Evolutionary conservation across 768 basidiomycete species (phyloP).

Genomic region (Exidia glandulosa): DNA sequence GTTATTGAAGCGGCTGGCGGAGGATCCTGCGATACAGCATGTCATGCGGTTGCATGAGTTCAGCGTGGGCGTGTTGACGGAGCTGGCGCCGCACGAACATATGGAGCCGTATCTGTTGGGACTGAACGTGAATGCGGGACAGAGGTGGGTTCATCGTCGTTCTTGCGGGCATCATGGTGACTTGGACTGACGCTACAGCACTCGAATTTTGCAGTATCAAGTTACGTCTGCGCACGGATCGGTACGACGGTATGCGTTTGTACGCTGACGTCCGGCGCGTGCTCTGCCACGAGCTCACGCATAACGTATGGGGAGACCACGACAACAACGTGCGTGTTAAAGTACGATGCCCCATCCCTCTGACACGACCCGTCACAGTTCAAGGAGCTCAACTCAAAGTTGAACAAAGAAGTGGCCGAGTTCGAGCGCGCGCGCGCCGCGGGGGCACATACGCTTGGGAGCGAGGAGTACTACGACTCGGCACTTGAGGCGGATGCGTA

Average conservation of each 20-base stretch:
- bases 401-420: slow-evolving; percentile 62
- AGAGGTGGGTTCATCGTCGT: neutral
- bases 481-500: slow-evolving; percentile 45
- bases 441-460: slow-evolving; percentile 45
- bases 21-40: slow-evolving; percentile 61
- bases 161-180: neutral
- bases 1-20: slow-evolving; percentile 45
- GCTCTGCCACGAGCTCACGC: slow-evolving; percentile 66
- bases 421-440: slow-evolving; percentile 43
- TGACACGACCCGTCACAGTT: slow-evolving; percentile 33
- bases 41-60: slow-evolving; percentile 63
- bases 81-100: slow-evolving; percentile 62
- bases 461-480: slow-evolving; percentile 41
- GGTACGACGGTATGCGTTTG: slow-evolving; percentile 58
- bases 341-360: neutral
- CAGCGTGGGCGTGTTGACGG: slow-evolving; percentile 57
- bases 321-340: slow-evolving; percentile 50
- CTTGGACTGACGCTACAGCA: neutral
- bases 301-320: slow-evolving; percentile 65
- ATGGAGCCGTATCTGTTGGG: slow-evolving; percentile 52
- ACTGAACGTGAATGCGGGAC: slow-evolving; percentile 50
- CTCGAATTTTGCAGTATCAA: slow-evolving; percentile 37
- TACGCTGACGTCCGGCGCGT: slow-evolving; percentile 57
- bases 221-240: slow-evolving; percentile 56
- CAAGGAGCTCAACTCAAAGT: slow-evolving; percentile 60